Evolutionary conservation across 2,329 filamentous ascomycete genomes (phyloP).

Genomic region (Penicillium sp.): DNA sequence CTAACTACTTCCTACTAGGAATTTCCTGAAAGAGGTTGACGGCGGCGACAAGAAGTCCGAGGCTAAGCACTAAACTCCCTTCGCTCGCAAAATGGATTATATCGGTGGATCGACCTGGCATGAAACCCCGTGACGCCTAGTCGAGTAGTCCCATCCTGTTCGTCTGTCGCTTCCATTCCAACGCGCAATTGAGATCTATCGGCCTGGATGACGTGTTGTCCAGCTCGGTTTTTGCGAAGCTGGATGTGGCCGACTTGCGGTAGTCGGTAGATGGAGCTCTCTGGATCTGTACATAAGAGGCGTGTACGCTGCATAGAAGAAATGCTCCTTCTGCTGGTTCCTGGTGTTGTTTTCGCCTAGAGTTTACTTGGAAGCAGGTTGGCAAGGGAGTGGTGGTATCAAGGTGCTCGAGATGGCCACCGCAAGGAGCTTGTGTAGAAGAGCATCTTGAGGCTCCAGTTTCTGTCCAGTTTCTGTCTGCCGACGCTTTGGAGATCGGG

Average conservation of each 20-base stretch:
- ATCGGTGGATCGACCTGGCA: slow-evolving; percentile 17
- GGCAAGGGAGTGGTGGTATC: too few relatives aligned
- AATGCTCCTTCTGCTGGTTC: slow-evolving; percentile 13
- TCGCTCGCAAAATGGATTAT: slow-evolving; percentile 12
- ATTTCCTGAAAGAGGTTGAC: slow-evolving; percentile 52
- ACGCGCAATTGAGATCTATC: slow-evolving; percentile 12
- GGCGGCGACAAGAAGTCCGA: slow-evolving; percentile 47
- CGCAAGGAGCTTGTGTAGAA: too few relatives aligned
- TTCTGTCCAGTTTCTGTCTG: too few relatives aligned
- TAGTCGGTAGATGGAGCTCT: slow-evolving; percentile 17
- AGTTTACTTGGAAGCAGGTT: not conserved
- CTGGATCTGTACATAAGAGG: slow-evolving; percentile 29
- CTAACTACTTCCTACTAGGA: slow-evolving; percentile 35
- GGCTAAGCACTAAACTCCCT: slow-evolving; percentile 36
- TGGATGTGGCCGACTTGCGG: slow-evolving; percentile 12
- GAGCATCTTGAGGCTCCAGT: too few relatives aligned
- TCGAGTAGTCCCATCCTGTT: slow-evolving; percentile 14
- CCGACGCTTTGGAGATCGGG: too few relatives aligned
- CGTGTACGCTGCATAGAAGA: slow-evolving; percentile 30
- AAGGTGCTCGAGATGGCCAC: too few relatives aligned
- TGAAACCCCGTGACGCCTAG: slow-evolving; percentile 15
- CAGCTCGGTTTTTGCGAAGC: slow-evolving; percentile 5
- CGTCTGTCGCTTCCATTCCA: slow-evolving; percentile 13
- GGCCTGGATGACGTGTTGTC: slow-evolving; percentile 8
- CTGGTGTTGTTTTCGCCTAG: not conserved